A percentile compares a stretch with the other conserved stretches of the same genome.
Evolutionary conservation across 306 rosid genomes (phyloP).

Genomic region (Cotoneaster glaucophyllus): DNA sequence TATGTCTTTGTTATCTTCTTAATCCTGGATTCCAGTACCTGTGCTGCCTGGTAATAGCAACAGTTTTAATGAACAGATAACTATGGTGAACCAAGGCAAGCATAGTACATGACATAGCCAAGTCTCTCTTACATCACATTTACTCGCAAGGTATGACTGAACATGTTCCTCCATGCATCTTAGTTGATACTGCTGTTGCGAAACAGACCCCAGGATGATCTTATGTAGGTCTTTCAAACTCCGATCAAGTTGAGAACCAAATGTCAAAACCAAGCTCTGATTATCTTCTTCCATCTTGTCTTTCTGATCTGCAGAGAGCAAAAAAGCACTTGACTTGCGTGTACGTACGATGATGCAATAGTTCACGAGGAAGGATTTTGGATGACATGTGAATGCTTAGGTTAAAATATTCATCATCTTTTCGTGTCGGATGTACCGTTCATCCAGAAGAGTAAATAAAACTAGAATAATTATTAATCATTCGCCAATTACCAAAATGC

Average conservation of each 20-base stretch:
- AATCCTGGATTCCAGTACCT: conserved; percentile 60
- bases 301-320: conserved; percentile 48
- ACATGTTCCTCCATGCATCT: conserved; percentile 70
- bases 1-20: conserved; percentile 58
- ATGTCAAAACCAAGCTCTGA: conserved; percentile 47
- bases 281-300: conserved; percentile 69
- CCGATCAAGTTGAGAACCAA: conserved; percentile 63
- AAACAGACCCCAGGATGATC: conserved; percentile 56
- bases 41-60: conserved; percentile 50
- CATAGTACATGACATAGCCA: background rate
- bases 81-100: background rate
- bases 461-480: background rate
- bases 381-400: background rate
- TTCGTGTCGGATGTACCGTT: background rate
- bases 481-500: background rate
- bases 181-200: conserved; percentile 70
- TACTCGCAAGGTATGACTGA: conserved; percentile 48
- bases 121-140: conserved; percentile 66
- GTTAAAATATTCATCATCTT: background rate
- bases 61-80: conserved; percentile 12
- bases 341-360: background rate
- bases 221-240: conserved; percentile 61
- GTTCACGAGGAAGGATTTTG: background rate
- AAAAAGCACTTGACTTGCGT: background rate
- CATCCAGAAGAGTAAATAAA: background rate